Evolutionary conservation across 2,329 filamentous ascomycete genomes (phyloP).

Genomic region (Fusarium sp.): DNA sequence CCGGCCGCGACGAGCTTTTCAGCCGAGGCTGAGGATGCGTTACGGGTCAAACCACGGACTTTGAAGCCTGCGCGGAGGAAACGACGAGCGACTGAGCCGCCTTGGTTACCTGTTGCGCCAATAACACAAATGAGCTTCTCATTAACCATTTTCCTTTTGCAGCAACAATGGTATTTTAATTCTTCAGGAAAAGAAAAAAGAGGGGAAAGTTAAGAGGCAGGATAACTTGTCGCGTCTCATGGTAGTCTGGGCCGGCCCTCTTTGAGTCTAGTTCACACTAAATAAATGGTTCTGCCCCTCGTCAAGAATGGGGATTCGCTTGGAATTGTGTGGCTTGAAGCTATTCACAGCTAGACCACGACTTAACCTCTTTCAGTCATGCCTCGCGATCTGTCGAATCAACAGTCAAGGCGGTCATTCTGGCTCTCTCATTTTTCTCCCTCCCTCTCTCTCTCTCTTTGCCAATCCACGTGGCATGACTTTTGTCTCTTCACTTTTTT

Average conservation of each 20-base stretch:
- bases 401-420: not conserved
- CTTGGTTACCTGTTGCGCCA: conserved; percentile 64
- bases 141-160: conserved; percentile 1
- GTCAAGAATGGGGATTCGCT: not conserved
- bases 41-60: conserved; percentile 63
- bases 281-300: not conserved
- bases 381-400: not conserved
- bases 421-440: not conserved
- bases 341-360: not conserved
- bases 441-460: not conserved
- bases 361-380: not conserved
- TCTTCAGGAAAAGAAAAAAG: not conserved
- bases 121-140: conserved; percentile 59
- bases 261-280: not conserved
- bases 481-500: not conserved
- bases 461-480: not conserved
- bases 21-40: conserved; percentile 57
- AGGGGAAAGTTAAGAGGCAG: not conserved
- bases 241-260: not conserved
- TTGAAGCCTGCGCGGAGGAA: conserved; percentile 58
- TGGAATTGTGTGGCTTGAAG: not conserved
- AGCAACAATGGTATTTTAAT: no score
- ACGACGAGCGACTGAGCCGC: conserved; percentile 63
- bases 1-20: conserved; percentile 56
- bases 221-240: not conserved